Evolutionary conservation across 2,329 filamentous ascomycete species (phyloP).

Genomic region (Pseudovirgaria hyperparasitica): DNA sequence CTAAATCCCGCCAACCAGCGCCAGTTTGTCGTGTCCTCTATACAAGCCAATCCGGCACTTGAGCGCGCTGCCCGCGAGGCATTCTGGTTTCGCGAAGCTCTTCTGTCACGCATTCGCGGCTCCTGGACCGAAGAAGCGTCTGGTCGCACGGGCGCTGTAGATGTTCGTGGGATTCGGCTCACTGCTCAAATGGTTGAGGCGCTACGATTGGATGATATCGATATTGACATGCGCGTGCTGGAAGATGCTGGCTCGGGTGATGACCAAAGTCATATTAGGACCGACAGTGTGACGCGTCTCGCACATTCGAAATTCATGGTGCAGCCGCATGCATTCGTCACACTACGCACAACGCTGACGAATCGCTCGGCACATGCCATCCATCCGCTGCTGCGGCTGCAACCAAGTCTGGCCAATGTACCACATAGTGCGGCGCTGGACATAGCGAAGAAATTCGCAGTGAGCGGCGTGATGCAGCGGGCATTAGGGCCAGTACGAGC

Average conservation of each 20-base stretch:
- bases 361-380: conserved; percentile 62
- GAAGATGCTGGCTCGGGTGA: conserved; percentile 8
- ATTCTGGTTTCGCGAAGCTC: conserved; percentile 82
- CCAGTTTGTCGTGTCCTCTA: conserved; percentile 83
- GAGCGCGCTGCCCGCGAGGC: conserved; percentile 68
- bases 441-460: conserved; percentile 67
- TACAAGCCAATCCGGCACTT: conserved; percentile 63
- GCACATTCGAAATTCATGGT: conserved; percentile 35
- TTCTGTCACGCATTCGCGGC: conserved; percentile 58
- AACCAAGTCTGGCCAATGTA: conserved; percentile 65
- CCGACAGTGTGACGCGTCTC: conserved; percentile 24
- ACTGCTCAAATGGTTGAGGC: conserved; percentile 70
- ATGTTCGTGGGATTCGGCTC: conserved; percentile 64
- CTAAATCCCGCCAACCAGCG: conserved; percentile 71
- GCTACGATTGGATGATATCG: conserved; percentile 65
- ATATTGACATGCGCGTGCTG: conserved; percentile 40
- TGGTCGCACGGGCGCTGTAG: conserved; percentile 52
- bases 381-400: conserved; percentile 58
- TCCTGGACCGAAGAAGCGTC: conserved; percentile 52
- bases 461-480: conserved; percentile 75
- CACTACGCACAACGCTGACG: conserved; percentile 55
- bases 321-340: conserved; percentile 51
- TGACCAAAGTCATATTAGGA: conserved; percentile 4
- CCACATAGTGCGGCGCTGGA: conserved; percentile 63
- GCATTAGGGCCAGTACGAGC: conserved; percentile 51